Conservation (phyloP, 2,329 filamentous ascomycete genomes). For the Harringtonia aguacate region DNA sequence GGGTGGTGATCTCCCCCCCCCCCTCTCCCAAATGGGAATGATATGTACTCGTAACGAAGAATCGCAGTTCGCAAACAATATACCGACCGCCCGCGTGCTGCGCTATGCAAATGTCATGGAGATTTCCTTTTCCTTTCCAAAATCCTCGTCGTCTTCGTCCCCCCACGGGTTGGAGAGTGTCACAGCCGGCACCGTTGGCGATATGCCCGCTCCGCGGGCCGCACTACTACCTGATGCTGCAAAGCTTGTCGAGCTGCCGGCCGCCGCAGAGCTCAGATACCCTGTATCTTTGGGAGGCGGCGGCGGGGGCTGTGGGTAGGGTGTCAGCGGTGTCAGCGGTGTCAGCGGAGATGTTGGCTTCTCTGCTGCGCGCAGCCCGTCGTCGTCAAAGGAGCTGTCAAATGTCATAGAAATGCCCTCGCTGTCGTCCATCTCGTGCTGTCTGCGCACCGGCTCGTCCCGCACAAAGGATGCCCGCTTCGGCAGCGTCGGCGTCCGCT, state of each 20-base stretch:
- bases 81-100: not conserved
- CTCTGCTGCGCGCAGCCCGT: not conserved
- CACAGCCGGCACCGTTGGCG: slow-evolving; percentile 40
- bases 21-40: too few species aligned
- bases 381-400: slow-evolving; percentile 48
- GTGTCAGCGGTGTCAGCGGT: not conserved
- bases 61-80: too few species aligned
- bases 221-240: slow-evolving; percentile 6
- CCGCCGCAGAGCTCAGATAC: slow-evolving; percentile 6
- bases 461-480: not conserved
- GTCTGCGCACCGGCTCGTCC: not conserved
- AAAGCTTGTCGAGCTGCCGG: not conserved
- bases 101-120: slow-evolving; percentile 67
- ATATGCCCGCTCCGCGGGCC: too few species aligned
- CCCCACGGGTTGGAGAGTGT: slow-evolving; percentile 57
- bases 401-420: slow-evolving; percentile 61
- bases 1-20: too few species aligned
- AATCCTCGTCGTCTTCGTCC: slow-evolving; percentile 52
- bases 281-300: slow-evolving; percentile 20
- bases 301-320: slow-evolving; percentile 10
- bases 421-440: slow-evolving; percentile 21
- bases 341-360: not conserved
- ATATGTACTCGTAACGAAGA: too few species aligned
- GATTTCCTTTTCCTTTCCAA: slow-evolving; percentile 64
- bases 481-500: slow-evolving; percentile 17